Evolutionary conservation across 257 asterid genomes (phyloP).

Genomic region (Solanum acaule): DNA sequence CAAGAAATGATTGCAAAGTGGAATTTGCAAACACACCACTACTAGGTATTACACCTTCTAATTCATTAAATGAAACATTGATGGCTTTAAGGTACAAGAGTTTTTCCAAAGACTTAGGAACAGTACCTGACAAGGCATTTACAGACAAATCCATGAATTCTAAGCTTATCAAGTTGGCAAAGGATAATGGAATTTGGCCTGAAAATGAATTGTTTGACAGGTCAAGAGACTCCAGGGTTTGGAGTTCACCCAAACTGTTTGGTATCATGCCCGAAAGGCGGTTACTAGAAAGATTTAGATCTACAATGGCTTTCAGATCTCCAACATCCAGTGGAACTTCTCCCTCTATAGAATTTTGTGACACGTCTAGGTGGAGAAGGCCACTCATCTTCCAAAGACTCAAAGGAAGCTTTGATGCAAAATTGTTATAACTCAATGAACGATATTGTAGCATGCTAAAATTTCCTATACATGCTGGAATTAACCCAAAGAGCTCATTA

Average conservation of each 20-base stretch:
- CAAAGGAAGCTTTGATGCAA: not conserved
- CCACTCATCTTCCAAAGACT: not conserved
- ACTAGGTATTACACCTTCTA: not conserved
- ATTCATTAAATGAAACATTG: not conserved
- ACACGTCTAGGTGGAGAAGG: not conserved
- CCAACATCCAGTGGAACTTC: not conserved
- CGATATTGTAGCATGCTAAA: not conserved
- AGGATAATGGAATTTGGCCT: not conserved
- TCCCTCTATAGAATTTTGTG: not conserved
- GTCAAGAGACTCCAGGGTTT: not conserved
- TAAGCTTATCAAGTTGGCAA: not conserved
- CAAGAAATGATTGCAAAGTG: not conserved
- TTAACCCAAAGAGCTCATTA: not conserved
- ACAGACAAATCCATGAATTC: not conserved
- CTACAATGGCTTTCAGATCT: not conserved
- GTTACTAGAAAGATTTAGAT: accelerated
- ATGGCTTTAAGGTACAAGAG: not conserved
- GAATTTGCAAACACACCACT: not conserved
- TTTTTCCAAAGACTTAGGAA: not conserved
- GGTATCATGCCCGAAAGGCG: not conserved
- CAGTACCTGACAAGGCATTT: not conserved
- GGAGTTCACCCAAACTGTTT: not conserved
- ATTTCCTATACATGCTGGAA: not conserved
- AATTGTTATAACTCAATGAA: not conserved
- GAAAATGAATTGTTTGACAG: not conserved